Base-by-base conservation (phyloP, 2,329 filamentous ascomycete genomes). In the Metarhizium rileyi region DNA sequence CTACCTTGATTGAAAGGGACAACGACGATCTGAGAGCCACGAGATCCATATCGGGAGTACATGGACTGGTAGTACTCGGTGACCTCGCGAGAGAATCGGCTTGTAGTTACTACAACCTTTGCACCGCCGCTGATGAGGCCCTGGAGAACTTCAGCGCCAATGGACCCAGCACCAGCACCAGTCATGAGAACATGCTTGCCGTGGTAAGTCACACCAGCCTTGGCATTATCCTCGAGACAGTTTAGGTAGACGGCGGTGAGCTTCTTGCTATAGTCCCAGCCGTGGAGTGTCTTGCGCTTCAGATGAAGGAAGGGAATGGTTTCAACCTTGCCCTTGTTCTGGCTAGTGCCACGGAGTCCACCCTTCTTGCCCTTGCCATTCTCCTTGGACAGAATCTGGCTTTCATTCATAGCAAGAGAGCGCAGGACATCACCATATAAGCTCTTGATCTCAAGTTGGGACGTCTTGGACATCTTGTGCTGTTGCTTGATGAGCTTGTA, bases 201-300 rank as follows among this genome's bases (percentile, higher is more conserved):
- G 65, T 90, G 81, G 75, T 95, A 98, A 44, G 84, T 93, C 52
- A 98, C 83, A 67, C 93, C 93, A 50, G 81, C 77, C 61, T 83
- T 86, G 56, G 93, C 93, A 56, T 90, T 90, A 55, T 90, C 81
- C 72, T 95, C 90, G 28, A 98, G 72, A 54, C 89, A 90, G 65
- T 96, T 89, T 30, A 98, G 81, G 66, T 98, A 98, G 59, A 90
- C 70, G 50, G 88, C 87, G 23, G 93, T 97, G 51, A 98, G 80
- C 75, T 94, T 96, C 80, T 97, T 98, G 81, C 89, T 97, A 76
- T 97, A 98, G 64, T 97, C 90, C 93, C 93, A 98, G 53, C 91
- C 91, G 62, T 95, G 86, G 54, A 90, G 81, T 48, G 87, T 83
- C 71, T 95, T 94, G 69, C 89, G 87, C 80, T 96, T 96, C 51